Evolutionary conservation across 768 basidiomycete genomes (phyloP).

Genomic region (Boletus pseudo-olivaceus): DNA sequence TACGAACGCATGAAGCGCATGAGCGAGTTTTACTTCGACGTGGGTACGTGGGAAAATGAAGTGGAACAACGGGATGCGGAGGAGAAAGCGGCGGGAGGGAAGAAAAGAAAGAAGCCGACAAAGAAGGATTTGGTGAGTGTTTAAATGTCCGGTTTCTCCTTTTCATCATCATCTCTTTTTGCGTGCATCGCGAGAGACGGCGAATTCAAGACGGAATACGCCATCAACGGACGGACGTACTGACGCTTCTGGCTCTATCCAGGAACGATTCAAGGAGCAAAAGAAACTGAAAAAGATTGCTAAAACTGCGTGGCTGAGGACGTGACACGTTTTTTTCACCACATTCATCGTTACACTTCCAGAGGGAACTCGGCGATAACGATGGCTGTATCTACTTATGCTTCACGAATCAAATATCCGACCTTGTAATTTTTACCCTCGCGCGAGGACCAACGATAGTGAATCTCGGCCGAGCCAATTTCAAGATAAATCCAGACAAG

Average conservation of each 20-base stretch:
- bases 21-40: slow-evolving; percentile 87
- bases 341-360: not conserved
- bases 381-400: slow-evolving; percentile 3
- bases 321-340: slow-evolving; percentile 23
- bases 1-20: slow-evolving; percentile 75
- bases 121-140: slow-evolving; percentile 80
- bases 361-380: not conserved
- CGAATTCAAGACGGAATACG: slow-evolving; percentile 16
- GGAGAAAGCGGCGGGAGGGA: slow-evolving; percentile 52
- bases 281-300: slow-evolving; percentile 80
- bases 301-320: slow-evolving; percentile 85
- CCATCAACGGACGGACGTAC: slow-evolving; percentile 24
- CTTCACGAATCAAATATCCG: not conserved
- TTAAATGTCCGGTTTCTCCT: slow-evolving; percentile 3
- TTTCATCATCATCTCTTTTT: slow-evolving; percentile 16
- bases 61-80: slow-evolving; percentile 47
- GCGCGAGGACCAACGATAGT: not conserved
- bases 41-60: slow-evolving; percentile 73
- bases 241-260: slow-evolving; percentile 20
- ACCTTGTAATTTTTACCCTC: not conserved
- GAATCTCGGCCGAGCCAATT: not conserved
- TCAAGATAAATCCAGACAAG: not conserved
- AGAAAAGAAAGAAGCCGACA: slow-evolving; percentile 72
- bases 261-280: slow-evolving; percentile 85
- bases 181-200: slow-evolving; percentile 20